phyloP scores from a whole-genome alignment of 2,329 filamentous ascomycete genomes.

The Metarhizium rileyi region DNA sequence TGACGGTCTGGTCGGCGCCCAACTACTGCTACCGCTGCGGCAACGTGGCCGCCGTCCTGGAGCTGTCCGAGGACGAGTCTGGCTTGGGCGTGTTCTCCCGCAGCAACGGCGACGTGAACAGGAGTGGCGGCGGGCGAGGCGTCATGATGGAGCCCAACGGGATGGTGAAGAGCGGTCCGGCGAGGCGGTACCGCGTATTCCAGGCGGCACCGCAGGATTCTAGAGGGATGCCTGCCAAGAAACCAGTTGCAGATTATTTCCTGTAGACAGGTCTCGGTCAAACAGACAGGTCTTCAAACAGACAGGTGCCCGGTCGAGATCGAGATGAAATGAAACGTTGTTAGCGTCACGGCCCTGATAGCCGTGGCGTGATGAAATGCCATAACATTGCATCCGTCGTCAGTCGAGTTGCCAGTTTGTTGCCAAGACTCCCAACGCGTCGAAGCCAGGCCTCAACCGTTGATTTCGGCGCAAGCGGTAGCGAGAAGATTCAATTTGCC shows the following conservation, averaged over 20 bases:
- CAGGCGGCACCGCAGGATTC: constrained; percentile 94
- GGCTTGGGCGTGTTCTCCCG: constrained; percentile 61
- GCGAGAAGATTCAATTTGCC: too few relatives aligned
- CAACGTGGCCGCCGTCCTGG: constrained; percentile 90
- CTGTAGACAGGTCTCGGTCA: constrained; percentile 36
- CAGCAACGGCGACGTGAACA: constrained; percentile 59
- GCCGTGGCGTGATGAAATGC: too few relatives aligned
- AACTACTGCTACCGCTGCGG: constrained; percentile 97
- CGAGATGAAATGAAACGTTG: too few relatives aligned
- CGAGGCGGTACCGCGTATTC: constrained; percentile 86
- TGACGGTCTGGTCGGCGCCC: constrained; percentile 96
- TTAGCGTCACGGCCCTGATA: too few relatives aligned
- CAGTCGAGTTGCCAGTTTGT: too few relatives aligned
- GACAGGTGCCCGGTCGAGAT: too few relatives aligned
- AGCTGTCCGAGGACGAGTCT: constrained; percentile 80
- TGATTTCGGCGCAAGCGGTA: too few relatives aligned
- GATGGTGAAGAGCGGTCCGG: constrained; percentile 54
- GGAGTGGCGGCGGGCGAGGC: constrained; percentile 42
- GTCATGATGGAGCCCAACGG: constrained; percentile 39
- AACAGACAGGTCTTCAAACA: neutral
- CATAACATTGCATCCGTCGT: neutral
- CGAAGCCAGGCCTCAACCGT: too few relatives aligned
- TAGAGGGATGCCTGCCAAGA: constrained; percentile 96
- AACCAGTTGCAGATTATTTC: constrained; percentile 96
- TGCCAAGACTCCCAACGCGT: too few relatives aligned